Conservation (phyloP, 2,329 filamentous ascomycete species). For the Xylaria polymorpha region DNA sequence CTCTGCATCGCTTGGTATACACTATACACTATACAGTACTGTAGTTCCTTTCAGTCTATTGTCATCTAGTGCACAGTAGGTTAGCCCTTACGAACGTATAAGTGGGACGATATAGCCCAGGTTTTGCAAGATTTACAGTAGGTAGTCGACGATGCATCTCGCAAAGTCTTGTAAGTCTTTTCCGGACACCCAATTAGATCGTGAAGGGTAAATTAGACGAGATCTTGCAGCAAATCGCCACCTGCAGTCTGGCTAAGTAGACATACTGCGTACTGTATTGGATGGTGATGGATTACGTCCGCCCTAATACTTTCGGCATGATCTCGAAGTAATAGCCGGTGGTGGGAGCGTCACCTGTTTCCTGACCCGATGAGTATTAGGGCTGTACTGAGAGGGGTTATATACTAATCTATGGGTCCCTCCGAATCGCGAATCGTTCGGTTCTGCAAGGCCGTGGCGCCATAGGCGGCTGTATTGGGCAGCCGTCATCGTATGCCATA, state of each 20-base stretch:
- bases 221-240: slow-evolving; percentile 4
- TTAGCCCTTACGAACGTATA: background rate
- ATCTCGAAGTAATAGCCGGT: background rate
- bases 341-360: slow-evolving; percentile 1
- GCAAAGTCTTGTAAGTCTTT: slow-evolving; percentile 25
- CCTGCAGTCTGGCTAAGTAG: background rate
- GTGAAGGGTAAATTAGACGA: slow-evolving; percentile 17
- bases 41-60: background rate
- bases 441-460: background rate
- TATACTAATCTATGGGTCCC: background rate
- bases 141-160: slow-evolving; percentile 18
- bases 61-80: background rate
- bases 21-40: background rate
- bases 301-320: slow-evolving; percentile 1
- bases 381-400: slow-evolving; percentile 10
- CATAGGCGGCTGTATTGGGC: background rate
- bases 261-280: no score
- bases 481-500: background rate
- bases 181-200: slow-evolving; percentile 14
- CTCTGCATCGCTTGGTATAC: slow-evolving; percentile 6
- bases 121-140: background rate
- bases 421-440: slow-evolving; percentile 2
- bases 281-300: slow-evolving; percentile 18
- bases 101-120: slow-evolving; percentile 16
- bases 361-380: slow-evolving; percentile 4